phyloP scores from a whole-genome alignment of 2,329 filamentous ascomycete genomes.

The Lachnum nothofagi region DNA sequence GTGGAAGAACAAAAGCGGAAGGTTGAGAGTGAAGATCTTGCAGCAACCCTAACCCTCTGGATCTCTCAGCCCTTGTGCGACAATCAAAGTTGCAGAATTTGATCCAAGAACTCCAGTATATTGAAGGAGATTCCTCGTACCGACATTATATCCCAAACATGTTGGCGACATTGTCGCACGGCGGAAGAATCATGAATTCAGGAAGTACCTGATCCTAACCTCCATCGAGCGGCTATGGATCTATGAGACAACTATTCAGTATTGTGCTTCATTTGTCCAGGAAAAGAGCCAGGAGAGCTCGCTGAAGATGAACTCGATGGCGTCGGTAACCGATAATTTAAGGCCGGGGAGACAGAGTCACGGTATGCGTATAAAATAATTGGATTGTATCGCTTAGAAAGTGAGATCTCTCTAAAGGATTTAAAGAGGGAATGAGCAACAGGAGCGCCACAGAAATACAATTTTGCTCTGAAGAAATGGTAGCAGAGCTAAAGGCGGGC shows the following conservation, averaged over 20 bases:
- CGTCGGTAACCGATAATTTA: conserved; percentile 43
- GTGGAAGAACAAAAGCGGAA: too few species aligned
- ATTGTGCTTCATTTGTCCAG: conserved; percentile 45
- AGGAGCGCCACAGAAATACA: conserved; percentile 33
- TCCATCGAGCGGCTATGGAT: conserved; percentile 57
- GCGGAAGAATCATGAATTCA: conserved; percentile 48
- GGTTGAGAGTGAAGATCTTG: too few species aligned
- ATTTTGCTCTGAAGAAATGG: too few species aligned
- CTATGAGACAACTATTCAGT: conserved; percentile 43
- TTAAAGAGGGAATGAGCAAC: conserved; percentile 40
- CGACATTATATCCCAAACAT: conserved; percentile 33
- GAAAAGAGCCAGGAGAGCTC: conserved; percentile 42
- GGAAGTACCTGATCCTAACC: conserved; percentile 49
- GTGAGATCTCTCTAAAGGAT: conserved; percentile 45
- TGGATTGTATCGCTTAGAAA: conserved; percentile 56
- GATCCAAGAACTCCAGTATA: neutral
- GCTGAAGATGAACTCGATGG: conserved; percentile 35
- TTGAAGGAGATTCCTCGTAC: neutral
- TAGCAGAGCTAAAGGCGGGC: neutral
- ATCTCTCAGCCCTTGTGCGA: neutral
- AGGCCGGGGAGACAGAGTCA: neutral
- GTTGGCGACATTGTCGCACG: conserved; percentile 47
- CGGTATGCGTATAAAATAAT: conserved; percentile 42
- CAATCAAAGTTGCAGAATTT: neutral
- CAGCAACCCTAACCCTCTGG: too few species aligned